Evolutionary conservation across 805 yeast genomes (phyloP).

Genomic region (Candida orba): DNA sequence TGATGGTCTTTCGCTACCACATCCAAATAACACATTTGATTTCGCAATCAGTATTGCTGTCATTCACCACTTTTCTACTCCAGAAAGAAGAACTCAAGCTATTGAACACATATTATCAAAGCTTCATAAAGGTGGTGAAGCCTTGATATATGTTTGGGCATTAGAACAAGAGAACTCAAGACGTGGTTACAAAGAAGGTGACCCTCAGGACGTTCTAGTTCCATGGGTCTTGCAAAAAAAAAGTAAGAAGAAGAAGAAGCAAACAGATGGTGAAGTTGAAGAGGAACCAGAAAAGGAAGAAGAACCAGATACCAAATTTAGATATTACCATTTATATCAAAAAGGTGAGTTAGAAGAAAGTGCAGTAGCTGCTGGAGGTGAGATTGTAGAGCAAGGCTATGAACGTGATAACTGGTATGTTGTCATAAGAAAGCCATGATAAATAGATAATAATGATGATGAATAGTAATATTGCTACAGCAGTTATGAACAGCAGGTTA

Average conservation of each 20-base stretch:
- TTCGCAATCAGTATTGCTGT: conserved; percentile 96
- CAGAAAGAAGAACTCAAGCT: conserved; percentile 70
- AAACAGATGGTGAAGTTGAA: background rate
- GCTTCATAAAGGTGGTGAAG: conserved; percentile 54
- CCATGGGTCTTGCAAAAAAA: conserved; percentile 83
- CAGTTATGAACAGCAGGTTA: too few species aligned
- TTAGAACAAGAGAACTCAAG: conserved; percentile 82
- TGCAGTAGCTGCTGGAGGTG: conserved; percentile 64
- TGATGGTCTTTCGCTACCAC: conserved; percentile 71
- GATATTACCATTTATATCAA: conserved; percentile 84
- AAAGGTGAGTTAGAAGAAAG: conserved; percentile 78
- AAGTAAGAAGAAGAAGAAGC: conserved; percentile 19
- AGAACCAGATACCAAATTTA: conserved; percentile 48
- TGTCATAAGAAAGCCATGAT: conserved; percentile 26
- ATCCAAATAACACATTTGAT: conserved; percentile 40
- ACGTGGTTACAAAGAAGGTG: conserved; percentile 86
- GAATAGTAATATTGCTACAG: background rate
- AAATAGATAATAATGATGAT: background rate
- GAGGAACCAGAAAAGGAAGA: conserved; percentile 10
- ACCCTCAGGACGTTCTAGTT: conserved; percentile 88
- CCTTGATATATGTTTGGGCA: conserved; percentile 93
- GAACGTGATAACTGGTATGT: conserved; percentile 96
- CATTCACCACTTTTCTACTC: conserved; percentile 89
- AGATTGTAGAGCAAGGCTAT: conserved; percentile 65
- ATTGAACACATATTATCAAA: conserved; percentile 59